These are phyloP conservation scores for Hirschfeldia incana DNA, from an alignment of 345 rosid genomes.

Conservation along the genomic window DNA sequence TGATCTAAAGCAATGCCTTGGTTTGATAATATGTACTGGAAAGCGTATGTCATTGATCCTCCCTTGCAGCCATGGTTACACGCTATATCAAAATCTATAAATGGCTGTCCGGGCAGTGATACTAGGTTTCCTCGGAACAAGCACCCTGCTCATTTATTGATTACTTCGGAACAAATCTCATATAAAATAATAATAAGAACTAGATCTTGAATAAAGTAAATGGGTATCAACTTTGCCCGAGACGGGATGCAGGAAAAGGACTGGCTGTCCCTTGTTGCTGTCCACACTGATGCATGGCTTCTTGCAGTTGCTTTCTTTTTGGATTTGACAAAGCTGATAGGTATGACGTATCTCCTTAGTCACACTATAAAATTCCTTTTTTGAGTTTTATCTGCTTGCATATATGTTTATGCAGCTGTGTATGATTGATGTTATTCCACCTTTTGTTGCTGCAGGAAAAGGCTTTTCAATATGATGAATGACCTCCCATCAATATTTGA, in stretches of 20 bases:
- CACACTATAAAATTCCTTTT: neutral
- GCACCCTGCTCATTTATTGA: too few species aligned
- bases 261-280: conserved; percentile 80
- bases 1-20: conserved; percentile 48
- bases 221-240: conserved; percentile 95
- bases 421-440: neutral
- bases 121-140: conserved; percentile 32
- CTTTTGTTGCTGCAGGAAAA: conserved; percentile 57
- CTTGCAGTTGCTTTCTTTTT: conserved; percentile 86
- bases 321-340: conserved; percentile 91
- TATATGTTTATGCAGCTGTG: neutral
- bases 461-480: conserved; percentile 80
- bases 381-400: neutral
- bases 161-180: too few species aligned
- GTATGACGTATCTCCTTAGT: neutral
- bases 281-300: conserved; percentile 67
- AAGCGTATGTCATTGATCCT: conserved; percentile 48
- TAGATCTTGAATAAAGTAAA: too few species aligned
- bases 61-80: conserved; percentile 46
- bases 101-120: conserved; percentile 62
- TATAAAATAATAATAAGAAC: too few species aligned
- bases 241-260: conserved; percentile 91
- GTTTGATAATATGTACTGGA: conserved; percentile 41
- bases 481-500: conserved; percentile 86
- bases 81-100: conserved; percentile 46